Conservation (phyloP, 176 grass and related monocot species). For the Phragmites australis region DNA sequence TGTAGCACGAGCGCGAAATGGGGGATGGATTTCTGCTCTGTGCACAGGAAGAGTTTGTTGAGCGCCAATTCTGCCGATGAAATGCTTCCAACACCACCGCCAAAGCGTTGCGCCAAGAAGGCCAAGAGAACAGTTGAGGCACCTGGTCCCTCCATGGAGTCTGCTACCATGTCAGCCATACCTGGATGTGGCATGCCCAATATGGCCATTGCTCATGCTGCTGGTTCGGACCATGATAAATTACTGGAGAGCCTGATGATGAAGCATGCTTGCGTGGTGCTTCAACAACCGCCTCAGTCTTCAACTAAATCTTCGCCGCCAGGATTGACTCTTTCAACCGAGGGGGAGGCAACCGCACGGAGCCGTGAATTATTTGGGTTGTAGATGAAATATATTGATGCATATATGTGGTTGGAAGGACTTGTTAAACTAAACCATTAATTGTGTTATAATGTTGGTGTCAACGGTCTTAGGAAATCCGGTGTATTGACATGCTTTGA, state of each 20-base stretch:
- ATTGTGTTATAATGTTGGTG: conserved; percentile 7
- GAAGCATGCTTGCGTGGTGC: not conserved
- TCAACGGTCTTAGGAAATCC: conserved; percentile 11
- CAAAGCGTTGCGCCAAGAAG: conserved; percentile 32
- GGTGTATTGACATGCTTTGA: conserved; percentile 27
- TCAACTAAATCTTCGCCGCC: not conserved
- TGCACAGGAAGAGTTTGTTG: conserved; percentile 38
- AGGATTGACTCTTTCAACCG: conserved; percentile 3
- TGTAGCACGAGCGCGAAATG: conserved; percentile 46
- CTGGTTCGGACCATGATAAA: not conserved
- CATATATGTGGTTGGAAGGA: conserved; percentile 2
- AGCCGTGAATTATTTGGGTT: conserved; percentile 15
- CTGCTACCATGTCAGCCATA: not conserved
- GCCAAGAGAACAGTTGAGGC: conserved; percentile 8
- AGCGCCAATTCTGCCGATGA: not conserved
- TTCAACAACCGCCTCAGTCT: not conserved
- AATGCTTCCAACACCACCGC: not conserved
- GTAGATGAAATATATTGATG: conserved; percentile 27
- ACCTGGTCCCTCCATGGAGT: not conserved
- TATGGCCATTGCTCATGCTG: not conserved
- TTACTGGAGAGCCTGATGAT: conserved; percentile 1
- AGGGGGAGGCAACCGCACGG: conserved; percentile 8
- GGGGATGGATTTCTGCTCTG: conserved; percentile 44
- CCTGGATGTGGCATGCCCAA: not conserved
- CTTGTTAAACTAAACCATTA: not conserved